Conservation (phyloP, 164 flowering plant species). For the Umbilicus rupestris region DNA sequence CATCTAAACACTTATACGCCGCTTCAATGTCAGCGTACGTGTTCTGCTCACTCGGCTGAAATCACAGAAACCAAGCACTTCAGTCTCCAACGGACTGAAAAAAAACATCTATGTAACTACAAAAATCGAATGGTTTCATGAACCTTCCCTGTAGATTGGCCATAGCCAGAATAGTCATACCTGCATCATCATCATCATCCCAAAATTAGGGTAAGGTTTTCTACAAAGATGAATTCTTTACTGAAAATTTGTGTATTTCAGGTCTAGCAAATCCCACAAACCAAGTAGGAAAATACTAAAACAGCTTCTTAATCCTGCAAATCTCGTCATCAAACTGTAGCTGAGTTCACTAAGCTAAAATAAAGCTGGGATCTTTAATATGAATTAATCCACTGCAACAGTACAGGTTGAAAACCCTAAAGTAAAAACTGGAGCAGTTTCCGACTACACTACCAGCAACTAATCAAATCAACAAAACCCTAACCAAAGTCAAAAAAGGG, state of each 20-base stretch:
- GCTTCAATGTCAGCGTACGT: slow-evolving; percentile 95
- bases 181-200: slow-evolving; percentile 27
- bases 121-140: slow-evolving; percentile 9
- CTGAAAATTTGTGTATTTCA: too few relatives aligned
- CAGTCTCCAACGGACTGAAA: neutral
- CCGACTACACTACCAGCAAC: too few relatives aligned
- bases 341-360: neutral
- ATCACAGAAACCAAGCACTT: neutral
- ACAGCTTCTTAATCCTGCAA: too few relatives aligned
- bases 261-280: too few relatives aligned
- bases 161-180: slow-evolving; percentile 92
- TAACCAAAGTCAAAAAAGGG: neutral
- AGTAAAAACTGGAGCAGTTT: neutral
- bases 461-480: neutral
- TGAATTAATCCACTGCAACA: neutral
- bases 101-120: neutral
- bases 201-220: too few relatives aligned
- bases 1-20: slow-evolving; percentile 80
- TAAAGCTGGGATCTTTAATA: neutral
- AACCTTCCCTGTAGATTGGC: slow-evolving; percentile 88
- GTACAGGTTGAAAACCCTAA: neutral
- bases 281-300: too few relatives aligned
- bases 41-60: slow-evolving; percentile 82
- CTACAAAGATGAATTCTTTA: too few relatives aligned
- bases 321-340: too few relatives aligned